Evolutionary conservation across 495 filamentous ascomycete species (phyloP).

Genomic region (Clohesyomyces aquaticus): DNA sequence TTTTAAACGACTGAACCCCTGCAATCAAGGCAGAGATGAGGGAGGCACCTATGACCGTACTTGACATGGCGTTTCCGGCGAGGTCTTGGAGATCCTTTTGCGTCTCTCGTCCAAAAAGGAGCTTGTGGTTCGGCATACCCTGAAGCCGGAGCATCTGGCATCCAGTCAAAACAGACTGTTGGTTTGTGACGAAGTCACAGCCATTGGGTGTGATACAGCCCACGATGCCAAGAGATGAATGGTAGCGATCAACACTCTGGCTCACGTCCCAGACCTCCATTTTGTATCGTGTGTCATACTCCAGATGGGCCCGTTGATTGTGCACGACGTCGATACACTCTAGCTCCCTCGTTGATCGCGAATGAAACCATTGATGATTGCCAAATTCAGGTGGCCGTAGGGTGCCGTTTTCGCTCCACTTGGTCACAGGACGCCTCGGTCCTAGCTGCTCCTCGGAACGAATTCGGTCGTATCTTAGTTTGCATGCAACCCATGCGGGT

Average conservation of each 20-base stretch:
- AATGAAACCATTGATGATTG: constrained; percentile 55
- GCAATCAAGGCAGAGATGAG: constrained; percentile 62
- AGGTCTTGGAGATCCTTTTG: constrained; percentile 70
- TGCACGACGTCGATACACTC: constrained; percentile 71
- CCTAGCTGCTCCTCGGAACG: constrained; percentile 56
- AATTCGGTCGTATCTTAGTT: constrained; percentile 57
- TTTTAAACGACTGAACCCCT: too few relatives aligned
- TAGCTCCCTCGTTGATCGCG: constrained; percentile 60
- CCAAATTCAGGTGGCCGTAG: constrained; percentile 59
- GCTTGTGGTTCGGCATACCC: constrained; percentile 66
- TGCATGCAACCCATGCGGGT: constrained; percentile 61
- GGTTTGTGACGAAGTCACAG: constrained; percentile 63
- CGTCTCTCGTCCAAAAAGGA: constrained; percentile 67
- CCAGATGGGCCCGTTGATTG: constrained; percentile 48
- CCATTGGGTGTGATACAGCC: constrained; percentile 74
- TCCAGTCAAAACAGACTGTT: constrained; percentile 66
- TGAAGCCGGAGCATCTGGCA: constrained; percentile 71
- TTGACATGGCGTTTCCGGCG: constrained; percentile 84
- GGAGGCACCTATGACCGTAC: constrained; percentile 70
- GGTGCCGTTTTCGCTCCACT: constrained; percentile 59
- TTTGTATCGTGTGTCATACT: constrained; percentile 67
- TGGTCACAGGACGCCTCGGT: constrained; percentile 57
- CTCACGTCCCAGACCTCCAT: constrained; percentile 69
- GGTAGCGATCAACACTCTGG: constrained; percentile 71
- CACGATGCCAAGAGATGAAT: constrained; percentile 61